Evolutionary conservation across 345 rosid genomes (phyloP), one percentile per base, ranked within the genome.

Genomic region (Stellera chamaejasme): DNA sequence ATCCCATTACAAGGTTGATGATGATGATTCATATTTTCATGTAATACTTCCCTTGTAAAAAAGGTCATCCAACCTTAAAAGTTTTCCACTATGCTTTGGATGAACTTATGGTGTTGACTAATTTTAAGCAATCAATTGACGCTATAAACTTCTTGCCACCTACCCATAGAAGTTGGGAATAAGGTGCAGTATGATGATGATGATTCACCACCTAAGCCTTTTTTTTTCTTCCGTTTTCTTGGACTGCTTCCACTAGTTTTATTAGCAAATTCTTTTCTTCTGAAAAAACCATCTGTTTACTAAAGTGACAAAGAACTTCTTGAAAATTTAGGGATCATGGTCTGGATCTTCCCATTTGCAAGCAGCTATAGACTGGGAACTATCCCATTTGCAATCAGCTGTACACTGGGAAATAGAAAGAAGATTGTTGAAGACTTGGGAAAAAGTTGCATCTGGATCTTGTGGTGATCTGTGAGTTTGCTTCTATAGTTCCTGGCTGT

Each of bases 381-480:
- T 56, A 58, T 66, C 64, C 27, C 16, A 45, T 55, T 48, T 52
- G 23, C 69, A 62, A 62, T 53, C 72, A 60, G 70, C 69, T 19
- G 23, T 19, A 53, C 77, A 71, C 47, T 70, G 77, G 77, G 94
- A 85, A 68, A 73, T 85, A 45, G 83, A 85, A 56, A 67, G 78
- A 58, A 68, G 73, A 66, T 59, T 82, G 51, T 62, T 85, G 62
- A 79, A 77, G 67, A 73, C 68, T 28, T 86, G 83, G 67, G 87
- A 79, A 56, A 77, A 66, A 72, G 80, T 85, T 69, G 84, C 77
- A 12, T 75, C 78, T 69, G 89, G 89, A 48, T 80, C 85, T 58
- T 78, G 79, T 72, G 94, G 89, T 57, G 90, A 85, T 66, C 52
- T 85, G 94, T 85, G 54, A 80, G 87, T 70, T 66, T 39, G 54